Conservation (phyloP, 1,284 basidiomycete species). For the Cronartium quercuum region DNA sequence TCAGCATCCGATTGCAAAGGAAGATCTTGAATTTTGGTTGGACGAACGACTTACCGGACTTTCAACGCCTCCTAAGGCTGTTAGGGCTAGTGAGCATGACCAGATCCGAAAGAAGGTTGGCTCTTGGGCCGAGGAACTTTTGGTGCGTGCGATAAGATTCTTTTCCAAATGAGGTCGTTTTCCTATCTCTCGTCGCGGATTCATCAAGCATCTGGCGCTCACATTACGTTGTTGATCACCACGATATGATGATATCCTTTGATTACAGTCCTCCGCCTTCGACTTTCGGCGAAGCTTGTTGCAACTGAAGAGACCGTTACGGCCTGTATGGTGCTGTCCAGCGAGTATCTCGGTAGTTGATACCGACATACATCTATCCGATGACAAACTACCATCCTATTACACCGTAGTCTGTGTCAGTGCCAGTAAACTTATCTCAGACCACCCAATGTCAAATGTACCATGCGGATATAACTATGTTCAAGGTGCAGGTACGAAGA, state of each 20-base stretch:
- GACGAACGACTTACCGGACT: constrained; percentile 53
- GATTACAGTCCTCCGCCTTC: constrained; percentile 34
- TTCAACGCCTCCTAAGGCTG: constrained; percentile 60
- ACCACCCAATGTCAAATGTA: constrained; percentile 57
- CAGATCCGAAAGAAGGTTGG: constrained; percentile 64
- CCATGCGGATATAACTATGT: constrained; percentile 68
- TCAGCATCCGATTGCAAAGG: constrained; percentile 46
- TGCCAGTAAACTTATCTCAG: constrained; percentile 61
- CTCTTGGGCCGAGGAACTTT: constrained; percentile 61
- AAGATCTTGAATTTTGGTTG: constrained; percentile 41
- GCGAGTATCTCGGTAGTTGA: constrained; percentile 54
- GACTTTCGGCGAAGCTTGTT: constrained; percentile 47
- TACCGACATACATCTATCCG: constrained; percentile 44
- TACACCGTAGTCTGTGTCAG: constrained; percentile 69
- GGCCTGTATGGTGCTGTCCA: constrained; percentile 66
- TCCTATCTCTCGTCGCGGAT: too few species aligned
- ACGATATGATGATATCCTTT: constrained; percentile 48
- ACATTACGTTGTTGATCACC: constrained; percentile 50
- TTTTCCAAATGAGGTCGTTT: not conserved
- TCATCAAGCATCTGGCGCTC: too few species aligned
- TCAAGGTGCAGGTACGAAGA: constrained; percentile 58
- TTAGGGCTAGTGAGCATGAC: constrained; percentile 57
- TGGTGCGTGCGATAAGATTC: constrained; percentile 51
- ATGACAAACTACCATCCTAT: constrained; percentile 49
- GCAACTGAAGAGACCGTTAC: constrained; percentile 55